phyloP scores from a whole-genome alignment of 371 early-diverging fungal species.

The Syncephalastrum monosporum region DNA sequence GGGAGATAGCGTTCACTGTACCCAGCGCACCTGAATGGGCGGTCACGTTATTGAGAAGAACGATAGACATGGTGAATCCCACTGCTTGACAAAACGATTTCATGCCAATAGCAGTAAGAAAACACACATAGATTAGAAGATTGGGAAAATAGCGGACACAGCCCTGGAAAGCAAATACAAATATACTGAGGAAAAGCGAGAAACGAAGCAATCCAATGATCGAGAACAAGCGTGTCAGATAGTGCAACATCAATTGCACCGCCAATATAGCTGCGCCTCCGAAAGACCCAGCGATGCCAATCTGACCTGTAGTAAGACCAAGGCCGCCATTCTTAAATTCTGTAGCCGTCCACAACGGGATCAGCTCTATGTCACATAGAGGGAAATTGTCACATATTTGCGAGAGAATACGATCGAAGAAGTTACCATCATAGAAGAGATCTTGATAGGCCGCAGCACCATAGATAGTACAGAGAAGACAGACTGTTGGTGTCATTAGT shows the following conservation, averaged over 20 bases:
- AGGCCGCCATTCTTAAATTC: conserved; percentile 52
- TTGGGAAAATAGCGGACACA: conserved; percentile 29
- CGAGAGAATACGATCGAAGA: background rate
- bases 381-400: too few species aligned
- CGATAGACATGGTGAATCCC: too few species aligned
- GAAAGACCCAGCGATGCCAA: conserved; percentile 56
- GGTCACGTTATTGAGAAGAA: too few species aligned
- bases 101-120: too few species aligned
- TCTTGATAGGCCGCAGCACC: conserved; percentile 34
- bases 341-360: conserved; percentile 22
- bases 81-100: too few species aligned
- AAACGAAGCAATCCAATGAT: conserved; percentile 45
- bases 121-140: too few species aligned
- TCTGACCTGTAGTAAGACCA: conserved; percentile 46
- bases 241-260: conserved; percentile 45
- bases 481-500: conserved; percentile 37
- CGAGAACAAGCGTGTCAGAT: conserved; percentile 24
- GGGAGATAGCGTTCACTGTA: background rate
- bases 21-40: too few species aligned
- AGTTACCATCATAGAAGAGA: conserved; percentile 42
- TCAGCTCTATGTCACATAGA: conserved; percentile 9
- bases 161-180: conserved; percentile 42
- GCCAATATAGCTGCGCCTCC: conserved; percentile 49
- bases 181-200: conserved; percentile 37
- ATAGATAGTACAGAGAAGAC: conserved; percentile 33